These are phyloP conservation scores for Nannochloris sp. DNA, from an alignment of 139 green algal species.

Conservation along the genomic window DNA sequence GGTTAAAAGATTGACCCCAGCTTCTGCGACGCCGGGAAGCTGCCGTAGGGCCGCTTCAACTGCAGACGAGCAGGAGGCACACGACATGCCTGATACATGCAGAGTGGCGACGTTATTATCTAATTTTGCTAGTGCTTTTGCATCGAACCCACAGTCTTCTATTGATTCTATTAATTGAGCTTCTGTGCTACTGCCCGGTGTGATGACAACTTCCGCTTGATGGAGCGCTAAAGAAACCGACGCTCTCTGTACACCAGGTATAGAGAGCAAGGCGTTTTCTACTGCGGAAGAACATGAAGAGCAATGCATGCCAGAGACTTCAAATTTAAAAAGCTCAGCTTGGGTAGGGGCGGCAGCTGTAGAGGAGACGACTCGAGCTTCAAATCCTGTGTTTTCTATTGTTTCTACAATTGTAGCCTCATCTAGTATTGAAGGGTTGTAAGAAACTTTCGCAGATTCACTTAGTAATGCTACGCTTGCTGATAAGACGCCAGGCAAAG, in stretches of 20 bases:
- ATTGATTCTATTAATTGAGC: slow-evolving; percentile 43
- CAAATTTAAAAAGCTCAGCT: slow-evolving; percentile 14
- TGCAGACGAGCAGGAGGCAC: slow-evolving; percentile 17
- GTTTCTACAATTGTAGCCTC: slow-evolving; percentile 40
- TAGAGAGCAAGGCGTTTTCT: slow-evolving; percentile 39
- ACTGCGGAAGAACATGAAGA: slow-evolving; percentile 47
- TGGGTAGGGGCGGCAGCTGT: background rate
- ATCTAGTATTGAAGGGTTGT: background rate
- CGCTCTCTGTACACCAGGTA: slow-evolving; percentile 37
- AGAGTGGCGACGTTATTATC: slow-evolving; percentile 33
- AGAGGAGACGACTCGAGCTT: slow-evolving; percentile 32
- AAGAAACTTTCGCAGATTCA: slow-evolving; percentile 54
- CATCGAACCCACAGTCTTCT: slow-evolving; percentile 64
- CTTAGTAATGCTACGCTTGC: slow-evolving; percentile 64
- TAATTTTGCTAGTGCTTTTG: background rate
- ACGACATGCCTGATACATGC: slow-evolving; percentile 24
- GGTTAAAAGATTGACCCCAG: slow-evolving; percentile 38
- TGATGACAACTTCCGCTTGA: slow-evolving; percentile 27
- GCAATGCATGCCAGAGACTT: slow-evolving; percentile 72
- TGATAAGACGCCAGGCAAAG: slow-evolving; percentile 49
- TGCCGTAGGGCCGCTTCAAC: slow-evolving; percentile 20
- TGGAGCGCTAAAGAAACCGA: slow-evolving; percentile 37
- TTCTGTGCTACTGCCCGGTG: background rate
- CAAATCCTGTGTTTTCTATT: slow-evolving; percentile 77
- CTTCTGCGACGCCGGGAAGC: slow-evolving; percentile 14